Evolutionary conservation across 1,284 basidiomycete species (phyloP).

Genomic region (Apiotrichum gracile): DNA sequence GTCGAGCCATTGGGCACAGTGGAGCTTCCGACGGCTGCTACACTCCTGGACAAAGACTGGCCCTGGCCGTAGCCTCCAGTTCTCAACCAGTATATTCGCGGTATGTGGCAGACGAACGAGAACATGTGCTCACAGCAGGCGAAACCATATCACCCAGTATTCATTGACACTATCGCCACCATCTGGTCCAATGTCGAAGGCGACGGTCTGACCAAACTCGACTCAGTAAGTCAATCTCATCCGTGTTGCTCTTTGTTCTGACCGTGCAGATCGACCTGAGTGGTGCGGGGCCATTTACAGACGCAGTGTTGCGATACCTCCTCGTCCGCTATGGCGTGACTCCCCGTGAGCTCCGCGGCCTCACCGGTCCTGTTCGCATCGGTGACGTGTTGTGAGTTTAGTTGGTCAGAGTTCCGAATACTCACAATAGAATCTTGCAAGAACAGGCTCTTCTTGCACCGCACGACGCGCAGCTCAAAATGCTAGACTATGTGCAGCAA

Average conservation of each 20-base stretch:
- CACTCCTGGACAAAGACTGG: neutral
- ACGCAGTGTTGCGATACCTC: conserved; percentile 33
- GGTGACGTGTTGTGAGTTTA: conserved; percentile 37
- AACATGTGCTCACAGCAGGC: conserved; percentile 11
- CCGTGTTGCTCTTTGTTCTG: neutral
- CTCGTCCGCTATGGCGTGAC: conserved; percentile 35
- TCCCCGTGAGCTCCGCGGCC: conserved; percentile 19
- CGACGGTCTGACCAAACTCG: neutral
- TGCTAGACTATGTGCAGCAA: conserved; percentile 8
- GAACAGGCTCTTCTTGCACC: conserved; percentile 13
- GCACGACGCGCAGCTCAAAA: neutral
- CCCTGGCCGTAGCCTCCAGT: conserved; percentile 19
- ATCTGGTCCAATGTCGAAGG: conserved; percentile 6
- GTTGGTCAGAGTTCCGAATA: neutral
- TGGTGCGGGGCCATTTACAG: conserved; percentile 31
- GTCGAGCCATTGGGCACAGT: conserved; percentile 5
- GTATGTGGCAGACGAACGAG: conserved; percentile 9
- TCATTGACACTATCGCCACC: conserved; percentile 30
- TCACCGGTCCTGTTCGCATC: conserved; percentile 22
- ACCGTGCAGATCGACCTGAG: conserved; percentile 22
- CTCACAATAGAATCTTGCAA: conserved; percentile 13
- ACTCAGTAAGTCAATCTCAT: neutral
- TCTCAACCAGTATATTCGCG: conserved; percentile 25
- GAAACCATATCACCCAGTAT: conserved; percentile 30
- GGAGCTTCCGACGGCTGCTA: conserved; percentile 1